Evolutionary conservation across 2,329 filamentous ascomycete species (phyloP).

Genomic region (Penicillium concentricum): DNA sequence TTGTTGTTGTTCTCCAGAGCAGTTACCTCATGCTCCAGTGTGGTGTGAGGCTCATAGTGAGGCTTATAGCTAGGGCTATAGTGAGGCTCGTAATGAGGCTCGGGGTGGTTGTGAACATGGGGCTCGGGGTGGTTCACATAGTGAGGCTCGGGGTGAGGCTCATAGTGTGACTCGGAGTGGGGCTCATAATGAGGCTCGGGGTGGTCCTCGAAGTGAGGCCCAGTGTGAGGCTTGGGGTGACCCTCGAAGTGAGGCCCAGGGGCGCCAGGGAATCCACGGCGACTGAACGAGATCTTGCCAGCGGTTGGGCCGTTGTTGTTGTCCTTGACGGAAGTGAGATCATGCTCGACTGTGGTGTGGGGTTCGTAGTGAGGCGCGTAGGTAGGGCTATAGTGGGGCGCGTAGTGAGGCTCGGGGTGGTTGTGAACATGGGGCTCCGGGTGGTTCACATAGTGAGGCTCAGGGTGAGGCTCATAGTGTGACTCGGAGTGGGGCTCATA

Average conservation of each 20-base stretch:
- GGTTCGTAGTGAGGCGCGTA: neutral
- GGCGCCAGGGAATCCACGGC: neutral
- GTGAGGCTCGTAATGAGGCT: neutral
- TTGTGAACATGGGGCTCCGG: neutral
- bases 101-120: neutral
- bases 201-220: neutral
- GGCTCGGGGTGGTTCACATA: neutral
- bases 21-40: neutral
- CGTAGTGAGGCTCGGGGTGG: neutral
- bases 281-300: neutral
- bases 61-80: neutral
- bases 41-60: neutral
- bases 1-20: too few relatives aligned
- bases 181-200: neutral
- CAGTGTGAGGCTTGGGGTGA: neutral
- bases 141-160: neutral
- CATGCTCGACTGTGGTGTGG: neutral
- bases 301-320: neutral
- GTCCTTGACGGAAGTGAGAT: neutral
- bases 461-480: neutral
- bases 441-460: neutral
- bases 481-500: neutral
- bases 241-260: neutral
- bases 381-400: neutral
- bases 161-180: neutral